These are phyloP conservation scores for Amoebophrya sp. DNA, from an alignment of 169 alveolate species.

Conservation along the genomic window DNA sequence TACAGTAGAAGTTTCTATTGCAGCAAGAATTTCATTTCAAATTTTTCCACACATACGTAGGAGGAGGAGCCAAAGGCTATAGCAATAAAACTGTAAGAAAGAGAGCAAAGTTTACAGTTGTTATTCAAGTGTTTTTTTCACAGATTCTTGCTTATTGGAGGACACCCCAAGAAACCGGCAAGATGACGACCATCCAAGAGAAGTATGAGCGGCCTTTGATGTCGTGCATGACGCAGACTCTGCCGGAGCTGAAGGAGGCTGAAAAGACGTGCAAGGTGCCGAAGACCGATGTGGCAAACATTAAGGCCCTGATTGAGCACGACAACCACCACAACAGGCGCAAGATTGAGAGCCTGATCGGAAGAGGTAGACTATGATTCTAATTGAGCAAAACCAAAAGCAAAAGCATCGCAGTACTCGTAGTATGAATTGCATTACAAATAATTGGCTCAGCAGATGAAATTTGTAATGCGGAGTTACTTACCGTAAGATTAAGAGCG, in stretches of 20 bases:
- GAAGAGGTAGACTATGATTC: not conserved
- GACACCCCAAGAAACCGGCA: no score
- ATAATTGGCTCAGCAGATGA: not conserved
- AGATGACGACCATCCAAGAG: not conserved
- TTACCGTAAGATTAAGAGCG: not conserved
- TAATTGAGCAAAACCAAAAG: not conserved
- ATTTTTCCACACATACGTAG: no score
- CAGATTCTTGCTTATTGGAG: no score
- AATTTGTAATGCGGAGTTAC: not conserved
- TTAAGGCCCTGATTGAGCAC: not conserved
- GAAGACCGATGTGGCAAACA: not conserved
- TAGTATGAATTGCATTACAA: no score
- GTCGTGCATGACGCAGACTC: not conserved
- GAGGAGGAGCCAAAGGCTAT: no score
- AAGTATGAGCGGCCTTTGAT: not conserved
- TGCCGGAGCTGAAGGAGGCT: not conserved
- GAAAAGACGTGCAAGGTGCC: not conserved
- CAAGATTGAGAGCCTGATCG: not conserved
- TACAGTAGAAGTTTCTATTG: no score
- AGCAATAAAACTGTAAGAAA: no score
- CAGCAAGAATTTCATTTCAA: no score
- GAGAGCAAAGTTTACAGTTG: no score
- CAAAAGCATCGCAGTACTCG: not conserved
- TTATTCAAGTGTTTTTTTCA: no score
- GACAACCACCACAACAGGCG: constrained; percentile 23